Conservation (phyloP, 495 filamentous ascomycete genomes). For the Neurospora sp. region DNA sequence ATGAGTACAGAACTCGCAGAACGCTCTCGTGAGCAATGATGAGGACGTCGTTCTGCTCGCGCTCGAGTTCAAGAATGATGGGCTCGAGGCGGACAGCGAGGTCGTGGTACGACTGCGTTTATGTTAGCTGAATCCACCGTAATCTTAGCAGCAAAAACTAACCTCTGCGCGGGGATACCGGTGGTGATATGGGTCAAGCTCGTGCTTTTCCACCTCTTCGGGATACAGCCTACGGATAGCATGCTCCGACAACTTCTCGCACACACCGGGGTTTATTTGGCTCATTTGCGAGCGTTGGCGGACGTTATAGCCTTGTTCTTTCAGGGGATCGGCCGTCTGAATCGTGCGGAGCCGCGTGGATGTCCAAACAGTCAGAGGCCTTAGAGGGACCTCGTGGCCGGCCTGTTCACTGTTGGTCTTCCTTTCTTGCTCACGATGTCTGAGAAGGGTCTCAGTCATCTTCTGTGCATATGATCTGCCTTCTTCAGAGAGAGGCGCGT, state of each 20-base stretch:
- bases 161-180: conserved; percentile 93
- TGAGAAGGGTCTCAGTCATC: conserved; percentile 72
- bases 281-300: conserved; percentile 91
- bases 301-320: conserved; percentile 69
- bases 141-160: conserved; percentile 14
- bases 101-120: conserved; percentile 85
- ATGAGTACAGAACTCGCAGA: conserved; percentile 89
- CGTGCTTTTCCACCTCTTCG: conserved; percentile 85
- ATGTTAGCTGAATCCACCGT: conserved; percentile 2
- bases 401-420: conserved; percentile 57
- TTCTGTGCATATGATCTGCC: conserved; percentile 78
- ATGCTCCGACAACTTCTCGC: conserved; percentile 74
- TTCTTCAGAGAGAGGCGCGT: conserved; percentile 72
- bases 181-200: conserved; percentile 93
- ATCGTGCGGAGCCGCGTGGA: conserved; percentile 83
- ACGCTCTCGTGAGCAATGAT: conserved; percentile 98
- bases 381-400: conserved; percentile 56
- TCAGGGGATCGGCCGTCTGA: conserved; percentile 78
- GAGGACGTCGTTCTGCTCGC: conserved; percentile 91
- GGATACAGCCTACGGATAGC: conserved; percentile 71
- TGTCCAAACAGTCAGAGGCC: conserved; percentile 85
- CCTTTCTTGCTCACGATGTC: conserved; percentile 73
- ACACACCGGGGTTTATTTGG: conserved; percentile 91
- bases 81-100: conserved; percentile 96
- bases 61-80: conserved; percentile 94